Evolutionary conservation across 129 eudicot genomes (phyloP).

Genomic region (Solidago caesia): DNA sequence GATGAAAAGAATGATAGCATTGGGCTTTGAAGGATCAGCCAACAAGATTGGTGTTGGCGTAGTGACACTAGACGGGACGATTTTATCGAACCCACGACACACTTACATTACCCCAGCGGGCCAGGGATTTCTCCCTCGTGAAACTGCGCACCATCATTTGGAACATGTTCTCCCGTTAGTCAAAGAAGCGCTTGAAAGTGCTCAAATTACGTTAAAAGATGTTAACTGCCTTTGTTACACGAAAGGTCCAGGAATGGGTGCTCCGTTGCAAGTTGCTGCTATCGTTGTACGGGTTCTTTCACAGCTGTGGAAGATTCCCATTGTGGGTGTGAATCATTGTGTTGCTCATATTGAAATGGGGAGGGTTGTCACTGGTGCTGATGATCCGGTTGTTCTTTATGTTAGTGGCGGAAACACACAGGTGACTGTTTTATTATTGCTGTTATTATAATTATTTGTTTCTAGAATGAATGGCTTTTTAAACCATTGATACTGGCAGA

Average conservation of each 20-base stretch:
- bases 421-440: conserved; percentile 32
- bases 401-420: conserved; percentile 98
- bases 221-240: conserved; percentile 90
- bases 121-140: conserved; percentile 91
- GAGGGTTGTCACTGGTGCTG: conserved; percentile 86
- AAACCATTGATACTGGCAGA: neutral
- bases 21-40: conserved; percentile 92
- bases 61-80: conserved; percentile 72
- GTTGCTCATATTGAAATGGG: conserved; percentile 99
- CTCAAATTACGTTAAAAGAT: conserved; percentile 54
- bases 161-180: conserved; percentile 70
- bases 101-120: conserved; percentile 97
- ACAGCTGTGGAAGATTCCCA: conserved; percentile 91
- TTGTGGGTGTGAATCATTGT: conserved; percentile 89
- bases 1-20: conserved; percentile 64
- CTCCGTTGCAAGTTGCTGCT: conserved; percentile 81
- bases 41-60: conserved; percentile 91
- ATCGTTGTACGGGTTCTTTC: conserved; percentile 80
- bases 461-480: neutral
- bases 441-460: neutral
- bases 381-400: conserved; percentile 86
- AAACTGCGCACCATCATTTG: conserved; percentile 90
- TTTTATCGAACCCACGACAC: conserved; percentile 90
- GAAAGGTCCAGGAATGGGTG: conserved; percentile 98
- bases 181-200: conserved; percentile 64